Percentiles rank a stretch among this genome's conserved stretches.
phyloP scores from a whole-genome alignment of 2,329 filamentous ascomycete genomes.

The Pseudocercospora fuligena region DNA sequence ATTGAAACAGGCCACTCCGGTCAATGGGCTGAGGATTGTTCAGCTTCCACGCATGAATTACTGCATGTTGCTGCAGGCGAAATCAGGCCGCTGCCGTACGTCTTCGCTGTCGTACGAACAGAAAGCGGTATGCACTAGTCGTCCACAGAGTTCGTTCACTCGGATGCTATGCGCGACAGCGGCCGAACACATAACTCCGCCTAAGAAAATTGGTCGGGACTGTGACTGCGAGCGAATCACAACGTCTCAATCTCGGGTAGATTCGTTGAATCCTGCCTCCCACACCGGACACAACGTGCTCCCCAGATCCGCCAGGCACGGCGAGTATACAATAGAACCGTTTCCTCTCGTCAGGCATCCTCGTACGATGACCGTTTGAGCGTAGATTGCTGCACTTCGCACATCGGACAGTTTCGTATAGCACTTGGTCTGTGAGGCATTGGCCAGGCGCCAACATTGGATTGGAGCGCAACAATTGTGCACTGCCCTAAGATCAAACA shows the following conservation, averaged over 20 bases:
- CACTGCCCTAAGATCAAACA: background rate
- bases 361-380: background rate
- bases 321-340: constrained; percentile 3
- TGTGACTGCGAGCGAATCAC: background rate
- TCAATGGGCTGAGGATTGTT: background rate
- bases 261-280: background rate
- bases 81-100: background rate
- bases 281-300: constrained; percentile 5
- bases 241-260: background rate
- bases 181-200: constrained; percentile 9
- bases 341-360: constrained; percentile 1
- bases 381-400: background rate
- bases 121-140: constrained; percentile 7
- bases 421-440: background rate
- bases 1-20: constrained; percentile 8
- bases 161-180: constrained; percentile 1
- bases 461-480: constrained; percentile 2
- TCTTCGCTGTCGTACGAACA: background rate
- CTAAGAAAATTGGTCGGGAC: background rate
- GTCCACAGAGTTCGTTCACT: constrained; percentile 1
- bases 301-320: constrained; percentile 6
- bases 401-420: constrained; percentile 2
- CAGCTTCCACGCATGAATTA: background rate
- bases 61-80: background rate
- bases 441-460: constrained; percentile 5